phyloP scores from a whole-genome alignment of 768 basidiomycete species.

The Tulasnella calospora region DNA sequence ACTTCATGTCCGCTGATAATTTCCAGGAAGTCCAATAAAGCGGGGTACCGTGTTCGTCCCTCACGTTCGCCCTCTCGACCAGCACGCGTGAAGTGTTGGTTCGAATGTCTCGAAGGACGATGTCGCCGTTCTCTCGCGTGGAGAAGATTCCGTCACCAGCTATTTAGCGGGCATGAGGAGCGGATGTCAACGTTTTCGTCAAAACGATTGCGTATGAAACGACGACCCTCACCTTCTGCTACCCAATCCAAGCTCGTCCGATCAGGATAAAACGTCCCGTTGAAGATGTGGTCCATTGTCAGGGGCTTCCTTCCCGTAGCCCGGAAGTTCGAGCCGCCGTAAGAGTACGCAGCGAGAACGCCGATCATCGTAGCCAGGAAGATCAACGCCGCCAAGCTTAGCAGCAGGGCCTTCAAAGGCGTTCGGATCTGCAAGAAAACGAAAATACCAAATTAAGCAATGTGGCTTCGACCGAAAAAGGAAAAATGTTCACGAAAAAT shows the following conservation, averaged over 20 bases:
- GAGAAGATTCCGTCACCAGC: constrained; percentile 95
- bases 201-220: neutral
- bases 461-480: neutral
- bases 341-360: constrained; percentile 68
- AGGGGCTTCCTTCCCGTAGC: constrained; percentile 55
- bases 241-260: constrained; percentile 69
- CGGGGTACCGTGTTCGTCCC: constrained; percentile 54
- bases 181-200: neutral
- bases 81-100: constrained; percentile 62
- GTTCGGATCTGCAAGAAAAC: neutral
- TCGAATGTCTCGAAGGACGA: constrained; percentile 77
- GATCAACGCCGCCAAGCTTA: constrained; percentile 57
- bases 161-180: constrained; percentile 34
- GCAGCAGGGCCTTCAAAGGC: constrained; percentile 53
- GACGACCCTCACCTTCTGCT: constrained; percentile 84
- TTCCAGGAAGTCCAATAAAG: constrained; percentile 62
- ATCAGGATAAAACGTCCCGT: constrained; percentile 70
- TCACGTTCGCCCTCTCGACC: constrained; percentile 54
- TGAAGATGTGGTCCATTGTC: constrained; percentile 87
- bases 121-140: constrained; percentile 52
- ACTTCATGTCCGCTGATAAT: constrained; percentile 86
- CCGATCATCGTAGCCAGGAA: constrained; percentile 64
- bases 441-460: neutral
- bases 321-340: constrained; percentile 50
- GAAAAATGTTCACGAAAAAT: neutral